Evolutionary conservation across 495 filamentous ascomycete species (phyloP).

Genomic region (Pseudevernia furfuracea): DNA sequence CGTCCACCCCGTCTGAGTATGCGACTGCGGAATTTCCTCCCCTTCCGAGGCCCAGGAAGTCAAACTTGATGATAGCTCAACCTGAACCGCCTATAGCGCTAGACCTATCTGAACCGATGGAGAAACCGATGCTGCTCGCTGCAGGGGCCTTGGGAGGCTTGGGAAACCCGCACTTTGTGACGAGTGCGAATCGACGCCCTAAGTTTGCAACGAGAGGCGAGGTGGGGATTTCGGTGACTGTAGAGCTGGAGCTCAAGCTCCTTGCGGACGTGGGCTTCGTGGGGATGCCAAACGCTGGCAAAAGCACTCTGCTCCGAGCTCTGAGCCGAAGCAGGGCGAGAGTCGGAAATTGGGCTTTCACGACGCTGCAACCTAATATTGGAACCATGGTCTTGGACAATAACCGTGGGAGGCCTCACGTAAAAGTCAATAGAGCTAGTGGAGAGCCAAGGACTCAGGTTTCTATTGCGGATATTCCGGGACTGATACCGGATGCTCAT

Average conservation of each 20-base stretch:
- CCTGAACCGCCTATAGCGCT: constrained; percentile 65
- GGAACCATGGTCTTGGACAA: constrained; percentile 90
- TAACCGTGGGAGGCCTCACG: constrained; percentile 57
- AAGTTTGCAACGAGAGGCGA: constrained; percentile 86
- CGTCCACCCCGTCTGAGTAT: constrained; percentile 59
- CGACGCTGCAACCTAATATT: constrained; percentile 86
- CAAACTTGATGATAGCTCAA: constrained; percentile 51
- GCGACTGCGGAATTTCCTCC: constrained; percentile 52
- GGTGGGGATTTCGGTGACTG: constrained; percentile 60
- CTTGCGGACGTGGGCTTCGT: constrained; percentile 92
- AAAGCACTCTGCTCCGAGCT: constrained; percentile 83
- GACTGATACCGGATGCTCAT: constrained; percentile 83
- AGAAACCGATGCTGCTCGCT: constrained; percentile 77
- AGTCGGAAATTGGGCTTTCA: constrained; percentile 94
- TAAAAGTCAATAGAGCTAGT: constrained; percentile 34
- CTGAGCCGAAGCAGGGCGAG: constrained; percentile 78
- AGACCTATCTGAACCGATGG: constrained; percentile 74
- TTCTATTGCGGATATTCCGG: constrained; percentile 93
- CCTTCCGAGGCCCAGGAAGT: constrained; percentile 49
- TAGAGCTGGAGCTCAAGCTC: constrained; percentile 90
- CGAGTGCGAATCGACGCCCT: constrained; percentile 58
- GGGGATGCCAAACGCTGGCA: constrained; percentile 91
- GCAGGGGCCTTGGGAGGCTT: constrained; percentile 83
- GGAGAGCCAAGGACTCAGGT: constrained; percentile 57
- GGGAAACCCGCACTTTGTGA: constrained; percentile 87